Percentiles rank a stretch among this genome's conserved stretches.
These are phyloP conservation scores for Sugiyamaella japonica DNA, from an alignment of 1,139 yeast species.

Conservation along the genomic window DNA sequence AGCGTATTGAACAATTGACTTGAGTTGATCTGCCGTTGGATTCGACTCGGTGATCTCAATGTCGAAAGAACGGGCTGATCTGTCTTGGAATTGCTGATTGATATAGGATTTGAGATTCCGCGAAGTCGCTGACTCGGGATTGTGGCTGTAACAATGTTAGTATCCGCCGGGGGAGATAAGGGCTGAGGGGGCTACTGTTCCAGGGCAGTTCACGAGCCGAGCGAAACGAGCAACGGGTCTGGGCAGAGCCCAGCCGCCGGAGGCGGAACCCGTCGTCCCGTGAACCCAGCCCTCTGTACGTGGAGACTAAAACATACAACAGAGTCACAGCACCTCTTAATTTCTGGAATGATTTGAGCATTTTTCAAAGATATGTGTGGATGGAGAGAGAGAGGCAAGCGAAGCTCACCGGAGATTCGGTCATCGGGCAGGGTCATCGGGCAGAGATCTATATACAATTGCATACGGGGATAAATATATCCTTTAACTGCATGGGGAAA, in stretches of 20 bases:
- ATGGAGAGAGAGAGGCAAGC: no score
- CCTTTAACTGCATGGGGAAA: neutral
- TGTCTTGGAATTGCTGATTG: constrained; percentile 29
- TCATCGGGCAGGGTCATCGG: neutral
- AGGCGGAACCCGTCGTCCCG: no score
- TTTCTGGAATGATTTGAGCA: constrained; percentile 34
- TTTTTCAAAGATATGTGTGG: constrained; percentile 13
- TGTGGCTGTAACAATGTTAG: constrained; percentile 25
- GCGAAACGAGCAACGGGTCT: no score
- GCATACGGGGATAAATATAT: neutral
- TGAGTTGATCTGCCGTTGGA: constrained; percentile 39
- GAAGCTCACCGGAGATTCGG: neutral
- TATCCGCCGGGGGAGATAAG: no score
- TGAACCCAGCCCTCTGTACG: no score
- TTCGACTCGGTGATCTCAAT: constrained; percentile 37
- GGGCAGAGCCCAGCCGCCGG: no score
- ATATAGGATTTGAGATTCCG: constrained; percentile 28
- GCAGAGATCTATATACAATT: no score
- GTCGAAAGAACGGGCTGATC: constrained; percentile 34
- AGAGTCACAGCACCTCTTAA: constrained; percentile 34
- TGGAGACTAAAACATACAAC: constrained; percentile 28
- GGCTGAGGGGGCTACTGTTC: no score
- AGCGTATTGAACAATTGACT: constrained; percentile 28
- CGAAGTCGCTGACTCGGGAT: constrained; percentile 31
- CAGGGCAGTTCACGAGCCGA: no score